Conservation (phyloP, 176 grass and related monocot genomes). For the Carex cristatella region DNA sequence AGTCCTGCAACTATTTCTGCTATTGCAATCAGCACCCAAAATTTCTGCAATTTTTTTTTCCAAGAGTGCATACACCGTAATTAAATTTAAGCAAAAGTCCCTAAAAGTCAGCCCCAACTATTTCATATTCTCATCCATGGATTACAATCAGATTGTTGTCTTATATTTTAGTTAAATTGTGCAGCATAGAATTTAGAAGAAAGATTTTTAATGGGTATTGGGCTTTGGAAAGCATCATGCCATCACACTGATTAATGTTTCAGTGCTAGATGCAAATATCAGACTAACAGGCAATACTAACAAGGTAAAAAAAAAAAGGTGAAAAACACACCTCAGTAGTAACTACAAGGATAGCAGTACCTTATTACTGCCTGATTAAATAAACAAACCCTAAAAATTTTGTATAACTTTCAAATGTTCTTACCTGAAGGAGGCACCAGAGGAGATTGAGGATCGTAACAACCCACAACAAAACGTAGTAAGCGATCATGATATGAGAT, state of each 20-base stretch:
- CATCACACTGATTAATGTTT: not conserved
- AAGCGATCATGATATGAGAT: conserved; percentile 84
- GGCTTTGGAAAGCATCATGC: not conserved
- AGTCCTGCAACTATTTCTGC: not conserved
- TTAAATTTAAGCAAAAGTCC: not conserved
- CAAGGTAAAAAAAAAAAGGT: not conserved
- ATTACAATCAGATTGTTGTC: not conserved
- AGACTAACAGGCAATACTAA: not conserved
- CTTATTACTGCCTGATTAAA: not conserved
- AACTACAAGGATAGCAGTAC: not conserved
- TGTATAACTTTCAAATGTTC: not conserved
- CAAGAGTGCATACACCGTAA: not conserved
- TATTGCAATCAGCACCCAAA: not conserved
- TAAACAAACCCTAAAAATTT: not conserved
- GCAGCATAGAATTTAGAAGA: not conserved
- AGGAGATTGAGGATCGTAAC: conserved; percentile 81
- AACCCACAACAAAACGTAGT: conserved; percentile 80
- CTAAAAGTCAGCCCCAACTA: not conserved
- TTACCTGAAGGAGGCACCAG: conserved; percentile 87
- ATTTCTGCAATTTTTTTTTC: not conserved
- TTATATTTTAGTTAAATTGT: not conserved
- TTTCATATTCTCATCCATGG: not conserved
- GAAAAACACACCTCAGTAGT: not conserved
- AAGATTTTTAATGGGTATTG: not conserved
- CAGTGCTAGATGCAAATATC: not conserved